Evolutionary conservation across 225 moss, liverwort and hornwort species (phyloP), one percentile per base, ranked within the genome.

Genomic region (Neckera pumila): DNA sequence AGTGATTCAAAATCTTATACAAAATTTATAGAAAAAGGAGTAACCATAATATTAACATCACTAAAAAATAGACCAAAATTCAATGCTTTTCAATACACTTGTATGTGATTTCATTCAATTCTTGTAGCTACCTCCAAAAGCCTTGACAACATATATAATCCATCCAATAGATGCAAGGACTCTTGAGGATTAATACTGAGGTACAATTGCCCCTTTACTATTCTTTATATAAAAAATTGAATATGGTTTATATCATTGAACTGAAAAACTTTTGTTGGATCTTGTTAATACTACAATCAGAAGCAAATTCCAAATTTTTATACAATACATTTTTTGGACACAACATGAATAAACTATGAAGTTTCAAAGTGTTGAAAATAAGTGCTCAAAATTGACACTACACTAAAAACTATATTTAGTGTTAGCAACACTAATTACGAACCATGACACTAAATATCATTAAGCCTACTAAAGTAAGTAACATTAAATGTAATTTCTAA

Each of bases 171-270:
- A 38, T 40, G 4, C 4, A 3, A 69, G 7, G 38, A 25, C 4
- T 69, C 40, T 40, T 25, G 13, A 9, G 23, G 23, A 0, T 69
- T 23, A 23, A 38, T 42, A 9, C 0, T 0, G 2, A 71, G 26
- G 14, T 26, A 71, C 3, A 43, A 7, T 71, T 43, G 9, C 5
- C 2, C 8, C 26, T 2, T 0, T 26, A 5, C 3, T 14, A 23
- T 38, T 70, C 1, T 40, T 4, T 0, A 45, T 45, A 45, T 15
- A 26, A 42, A 2, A 4, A 1, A 42, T 42, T 71, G 9, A 42
- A 26, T 2, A 25, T 70, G 1, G 1, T 25, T 40, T 12, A 0
- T 12, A 0, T 6, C 12, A 3, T 70, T 70, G 25, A n/a, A 8
- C 1, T 25, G 0, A 25, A 70, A 26, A 14, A 14, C 15, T 42